These are phyloP conservation scores for Myxozyma udenii DNA, from an alignment of 805 yeast genomes.

Conservation along the genomic window DNA sequence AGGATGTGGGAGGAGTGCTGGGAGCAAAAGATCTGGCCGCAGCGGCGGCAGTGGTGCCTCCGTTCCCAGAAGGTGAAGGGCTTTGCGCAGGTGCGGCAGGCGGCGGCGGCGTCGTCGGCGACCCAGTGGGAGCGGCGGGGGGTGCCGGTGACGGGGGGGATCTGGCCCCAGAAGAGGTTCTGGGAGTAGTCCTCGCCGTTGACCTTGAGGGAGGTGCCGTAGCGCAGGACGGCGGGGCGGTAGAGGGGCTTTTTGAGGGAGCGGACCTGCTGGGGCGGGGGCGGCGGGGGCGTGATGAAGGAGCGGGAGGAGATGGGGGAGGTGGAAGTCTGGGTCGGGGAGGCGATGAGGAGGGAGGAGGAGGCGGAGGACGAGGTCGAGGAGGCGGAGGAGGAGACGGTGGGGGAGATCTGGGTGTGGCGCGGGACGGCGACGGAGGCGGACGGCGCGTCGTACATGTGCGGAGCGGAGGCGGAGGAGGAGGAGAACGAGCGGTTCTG, in stretches of 20 bases:
- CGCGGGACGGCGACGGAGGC: neutral
- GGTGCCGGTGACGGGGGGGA: constrained; percentile 31
- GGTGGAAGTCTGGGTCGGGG: constrained; percentile 19
- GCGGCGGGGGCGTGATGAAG: constrained; percentile 24
- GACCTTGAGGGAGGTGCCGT: constrained; percentile 37
- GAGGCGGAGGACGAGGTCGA: constrained; percentile 24
- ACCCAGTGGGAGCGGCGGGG: constrained; percentile 45
- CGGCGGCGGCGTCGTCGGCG: constrained; percentile 60
- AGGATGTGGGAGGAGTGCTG: constrained; percentile 59
- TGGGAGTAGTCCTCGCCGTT: constrained; percentile 26
- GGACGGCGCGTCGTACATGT: neutral
- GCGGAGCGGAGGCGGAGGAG: constrained; percentile 1
- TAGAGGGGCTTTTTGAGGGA: constrained; percentile 84
- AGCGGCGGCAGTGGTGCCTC: constrained; percentile 78
- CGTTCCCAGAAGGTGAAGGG: constrained; percentile 74
- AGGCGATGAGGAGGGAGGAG: constrained; percentile 11
- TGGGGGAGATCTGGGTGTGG: constrained; percentile 14
- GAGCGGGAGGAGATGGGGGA: constrained; percentile 23
- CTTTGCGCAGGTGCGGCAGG: constrained; percentile 67
- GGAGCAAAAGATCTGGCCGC: constrained; percentile 77
- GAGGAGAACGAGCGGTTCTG: neutral
- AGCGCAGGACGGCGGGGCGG: constrained; percentile 81
- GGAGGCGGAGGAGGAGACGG: constrained; percentile 19
- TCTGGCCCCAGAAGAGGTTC: constrained; percentile 28
- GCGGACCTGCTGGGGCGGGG: constrained; percentile 61